Evolutionary conservation across 306 rosid genomes (phyloP), one percentile per base, ranked within the genome.

Genomic region (Echinosophora koreensis): DNA sequence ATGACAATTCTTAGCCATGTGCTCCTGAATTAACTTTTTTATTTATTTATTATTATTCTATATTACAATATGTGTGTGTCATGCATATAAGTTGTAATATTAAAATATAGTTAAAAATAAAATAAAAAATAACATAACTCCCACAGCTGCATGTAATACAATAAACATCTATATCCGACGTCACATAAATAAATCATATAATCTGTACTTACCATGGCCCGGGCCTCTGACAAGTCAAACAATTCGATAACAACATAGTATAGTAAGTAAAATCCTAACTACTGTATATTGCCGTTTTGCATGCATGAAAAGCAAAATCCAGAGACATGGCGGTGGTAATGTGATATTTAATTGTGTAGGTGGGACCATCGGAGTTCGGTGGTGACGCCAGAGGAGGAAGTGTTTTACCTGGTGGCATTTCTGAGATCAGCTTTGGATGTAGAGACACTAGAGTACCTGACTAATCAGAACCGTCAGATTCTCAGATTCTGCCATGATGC

Each of bases 381-480:
- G 77, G 97, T 92, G 89, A 92, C 85, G 6, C 91, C 92, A 11
- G 96, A 88, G 3, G 99, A 92, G 76, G 94, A 90, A 0, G 87
- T 95, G 67, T 95, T 95, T 84, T 95, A 95, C 85, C 82, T 95
- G 30, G 99, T 95, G 87, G 99, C 92, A 1, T 85, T 95, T 85
- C 85, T 95, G 57, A 87, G 97, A 77, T 92, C 97, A 28, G 97
- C 97, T 14, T 65, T 92, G 84, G 97, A 92, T 71, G 59, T 54
- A 13, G 89, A 88, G 65, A 58, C 92, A 3, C 80, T 92, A 84
- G 92, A 88, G 73, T 74, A 89, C 69, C 87, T 95, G 73, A 86
- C 37, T 58, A 51, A 86, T 73, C 90, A 95, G 91, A 95, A 95
- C 88, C 96, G 86, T 69, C 89, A 66, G 84, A 92, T 92, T 66